These are phyloP conservation scores for Hanseniaspora occidentalis DNA, from an alignment of 805 yeast genomes.

Conservation along the genomic window DNA sequence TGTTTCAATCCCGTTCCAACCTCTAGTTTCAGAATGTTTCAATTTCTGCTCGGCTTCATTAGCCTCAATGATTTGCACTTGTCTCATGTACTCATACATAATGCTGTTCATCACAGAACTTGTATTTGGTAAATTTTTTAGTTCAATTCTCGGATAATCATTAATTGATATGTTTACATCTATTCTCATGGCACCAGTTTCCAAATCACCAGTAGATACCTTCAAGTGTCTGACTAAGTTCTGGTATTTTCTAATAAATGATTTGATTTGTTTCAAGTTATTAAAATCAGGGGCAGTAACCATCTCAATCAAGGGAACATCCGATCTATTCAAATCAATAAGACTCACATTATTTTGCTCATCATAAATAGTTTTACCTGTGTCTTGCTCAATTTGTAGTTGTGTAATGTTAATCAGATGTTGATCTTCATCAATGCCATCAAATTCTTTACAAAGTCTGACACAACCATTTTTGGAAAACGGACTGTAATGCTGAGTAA, in stretches of 20 bases:
- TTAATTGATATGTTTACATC: slow-evolving; percentile 86
- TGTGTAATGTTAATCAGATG: slow-evolving; percentile 56
- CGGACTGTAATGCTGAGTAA: slow-evolving; percentile 81
- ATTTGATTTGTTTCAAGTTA: slow-evolving; percentile 51
- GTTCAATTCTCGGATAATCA: slow-evolving; percentile 64
- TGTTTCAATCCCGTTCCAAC: slow-evolving; percentile 79
- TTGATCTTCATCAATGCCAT: slow-evolving; percentile 33
- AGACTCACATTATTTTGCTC: slow-evolving; percentile 26
- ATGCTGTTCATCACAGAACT: slow-evolving; percentile 71
- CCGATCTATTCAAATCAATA: slow-evolving; percentile 75
- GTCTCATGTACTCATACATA: slow-evolving; percentile 61
- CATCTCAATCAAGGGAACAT: slow-evolving; percentile 78
- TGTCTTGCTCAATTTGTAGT: slow-evolving; percentile 89
- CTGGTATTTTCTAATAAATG: slow-evolving; percentile 75
- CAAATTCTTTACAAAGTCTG: slow-evolving; percentile 35
- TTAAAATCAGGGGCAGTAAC: slow-evolving; percentile 85
- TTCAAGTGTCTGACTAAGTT: slow-evolving; percentile 52
- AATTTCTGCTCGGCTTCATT: slow-evolving; percentile 23
- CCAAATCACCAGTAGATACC: slow-evolving; percentile 82
- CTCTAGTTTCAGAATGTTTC: slow-evolving; percentile 55
- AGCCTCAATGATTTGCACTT: slow-evolving; percentile 33
- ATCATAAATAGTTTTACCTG: slow-evolving; percentile 50
- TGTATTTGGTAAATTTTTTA: slow-evolving; percentile 79
- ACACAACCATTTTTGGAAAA: slow-evolving; percentile 58
- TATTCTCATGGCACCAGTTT: slow-evolving; percentile 88